Conservation (phyloP, 1,284 basidiomycete species). For the Anthracocystis setariae region DNA sequence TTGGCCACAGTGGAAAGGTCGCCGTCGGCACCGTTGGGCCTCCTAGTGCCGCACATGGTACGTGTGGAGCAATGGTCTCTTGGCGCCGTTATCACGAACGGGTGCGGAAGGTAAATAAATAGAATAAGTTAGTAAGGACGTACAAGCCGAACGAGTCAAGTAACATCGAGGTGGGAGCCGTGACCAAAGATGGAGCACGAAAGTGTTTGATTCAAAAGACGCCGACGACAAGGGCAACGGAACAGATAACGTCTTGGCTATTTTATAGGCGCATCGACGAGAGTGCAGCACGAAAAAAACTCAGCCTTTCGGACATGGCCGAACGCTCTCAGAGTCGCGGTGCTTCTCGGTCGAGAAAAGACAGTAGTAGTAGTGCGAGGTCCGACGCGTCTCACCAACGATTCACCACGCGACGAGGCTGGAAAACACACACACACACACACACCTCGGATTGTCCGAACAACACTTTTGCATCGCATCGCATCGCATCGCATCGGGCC, state of each 20-base stretch:
- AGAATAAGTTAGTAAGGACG: conserved; percentile 1
- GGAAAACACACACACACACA: too few species aligned
- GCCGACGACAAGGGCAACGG: conserved; percentile 8
- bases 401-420: not conserved
- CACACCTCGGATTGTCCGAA: not conserved
- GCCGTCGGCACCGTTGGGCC: conserved; percentile 25
- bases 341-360: conserved; percentile 2
- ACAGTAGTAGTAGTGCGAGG: not conserved
- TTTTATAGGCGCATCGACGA: too few species aligned
- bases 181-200: conserved; percentile 11
- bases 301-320: conserved; percentile 29
- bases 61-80: conserved; percentile 3
- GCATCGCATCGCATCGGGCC: not conserved
- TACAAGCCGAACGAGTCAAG: conserved; percentile 1
- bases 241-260: not conserved
- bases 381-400: not conserved
- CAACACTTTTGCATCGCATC: not conserved
- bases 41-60: conserved; percentile 37
- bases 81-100: not conserved
- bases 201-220: conserved; percentile 14
- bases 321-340: not conserved
- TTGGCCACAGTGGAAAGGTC: conserved; percentile 29
- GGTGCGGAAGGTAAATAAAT: not conserved
- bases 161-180: not conserved
- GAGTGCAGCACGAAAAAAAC: not conserved